A percentile compares a stretch with the other conserved stretches of the same genome.
Evolutionary conservation across 176 grass and related monocot genomes (phyloP).

Genomic region (Zizania latifolia): DNA sequence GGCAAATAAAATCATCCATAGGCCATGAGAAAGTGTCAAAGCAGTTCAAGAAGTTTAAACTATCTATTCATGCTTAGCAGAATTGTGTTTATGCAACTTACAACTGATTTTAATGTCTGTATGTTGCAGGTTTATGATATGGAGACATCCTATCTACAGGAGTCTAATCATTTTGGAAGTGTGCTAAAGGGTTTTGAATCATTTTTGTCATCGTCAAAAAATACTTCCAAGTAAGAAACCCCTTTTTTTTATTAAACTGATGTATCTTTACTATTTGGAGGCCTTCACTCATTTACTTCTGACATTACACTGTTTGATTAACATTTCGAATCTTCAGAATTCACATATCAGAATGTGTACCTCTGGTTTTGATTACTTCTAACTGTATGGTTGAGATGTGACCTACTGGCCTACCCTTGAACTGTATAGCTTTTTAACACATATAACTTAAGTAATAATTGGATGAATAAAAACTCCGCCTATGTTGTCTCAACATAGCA

Average conservation of each 20-base stretch:
- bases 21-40: too few relatives aligned
- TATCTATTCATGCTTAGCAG: background rate
- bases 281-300: background rate
- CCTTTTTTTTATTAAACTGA: background rate
- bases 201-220: constrained; percentile 95
- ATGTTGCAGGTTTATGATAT: constrained; percentile 86
- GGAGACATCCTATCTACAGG: constrained; percentile 95
- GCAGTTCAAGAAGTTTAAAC: too few relatives aligned
- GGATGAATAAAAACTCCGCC: background rate
- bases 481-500: too few relatives aligned
- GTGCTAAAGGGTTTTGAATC: constrained; percentile 94
- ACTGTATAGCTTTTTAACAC: background rate
- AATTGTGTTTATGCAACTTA: background rate
- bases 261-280: background rate
- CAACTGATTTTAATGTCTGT: constrained; percentile 10
- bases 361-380: background rate
- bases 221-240: constrained; percentile 69
- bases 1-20: too few relatives aligned
- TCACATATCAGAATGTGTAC: background rate
- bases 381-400: constrained; percentile 1
- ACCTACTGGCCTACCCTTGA: background rate
- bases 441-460: background rate
- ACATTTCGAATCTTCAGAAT: background rate
- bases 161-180: constrained; percentile 93
- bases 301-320: background rate